Percentiles rank a stretch among this genome's conserved stretches.
Evolutionary conservation across 352 stramenopile genomes (phyloP).

Genomic region (Phytopythium mirpurense): DNA sequence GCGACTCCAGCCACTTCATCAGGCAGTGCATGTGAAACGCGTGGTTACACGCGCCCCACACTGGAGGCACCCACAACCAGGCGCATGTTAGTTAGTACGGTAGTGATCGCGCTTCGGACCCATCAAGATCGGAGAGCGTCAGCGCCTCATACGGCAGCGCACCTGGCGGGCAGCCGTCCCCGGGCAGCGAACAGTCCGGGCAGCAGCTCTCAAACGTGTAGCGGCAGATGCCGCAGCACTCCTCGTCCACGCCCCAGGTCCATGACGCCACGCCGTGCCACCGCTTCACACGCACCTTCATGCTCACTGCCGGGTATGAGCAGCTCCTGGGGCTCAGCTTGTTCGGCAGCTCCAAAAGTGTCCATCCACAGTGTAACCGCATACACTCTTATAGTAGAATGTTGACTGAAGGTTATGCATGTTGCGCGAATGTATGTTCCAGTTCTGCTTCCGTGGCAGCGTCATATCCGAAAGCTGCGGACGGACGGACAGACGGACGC

Average conservation of each 20-base stretch:
- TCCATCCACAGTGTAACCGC: too few species aligned
- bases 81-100: not conserved
- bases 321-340: too few species aligned
- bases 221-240: slow-evolving; percentile 88
- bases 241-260: slow-evolving; percentile 89
- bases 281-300: slow-evolving; percentile 83
- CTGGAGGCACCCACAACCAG: slow-evolving; percentile 6
- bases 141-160: slow-evolving; percentile 1
- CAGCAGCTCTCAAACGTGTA: slow-evolving; percentile 82
- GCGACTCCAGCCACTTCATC: slow-evolving; percentile 89
- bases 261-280: slow-evolving; percentile 90
- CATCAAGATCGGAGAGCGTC: not conserved
- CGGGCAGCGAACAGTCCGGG: slow-evolving; percentile 68
- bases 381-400: too few species aligned
- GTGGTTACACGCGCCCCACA: slow-evolving; percentile 89
- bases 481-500: not conserved
- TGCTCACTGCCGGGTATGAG: slow-evolving; percentile 11
- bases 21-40: slow-evolving; percentile 93
- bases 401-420: too few species aligned
- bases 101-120: not conserved
- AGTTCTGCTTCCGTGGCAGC: slow-evolving; percentile 1
- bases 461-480: not conserved
- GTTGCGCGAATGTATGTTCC: too few species aligned
- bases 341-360: not conserved
- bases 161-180: slow-evolving; percentile 84